A percentile compares a stretch with the other conserved stretches of the same genome.
Conservation (phyloP, 2,329 filamentous ascomycete species). For the Dothideomycetes sp. region DNA sequence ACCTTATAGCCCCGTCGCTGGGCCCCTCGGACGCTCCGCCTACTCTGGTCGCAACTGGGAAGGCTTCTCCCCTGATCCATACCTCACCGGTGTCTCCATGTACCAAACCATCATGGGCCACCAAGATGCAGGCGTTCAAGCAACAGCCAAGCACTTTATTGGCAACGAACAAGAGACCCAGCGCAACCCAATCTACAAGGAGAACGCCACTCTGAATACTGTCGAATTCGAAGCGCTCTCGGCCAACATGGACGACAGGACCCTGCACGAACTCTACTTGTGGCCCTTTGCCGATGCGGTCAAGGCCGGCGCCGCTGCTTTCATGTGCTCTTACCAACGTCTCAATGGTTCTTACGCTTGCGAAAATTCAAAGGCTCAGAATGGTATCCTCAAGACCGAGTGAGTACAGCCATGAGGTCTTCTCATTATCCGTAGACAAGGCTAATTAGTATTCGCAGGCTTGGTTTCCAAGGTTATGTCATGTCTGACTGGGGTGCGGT, state of each 20-base stretch:
- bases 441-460: too few species aligned
- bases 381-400: conserved; percentile 62
- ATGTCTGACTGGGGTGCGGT: conserved; percentile 49
- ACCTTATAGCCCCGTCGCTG: conserved; percentile 55
- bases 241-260: conserved; percentile 25
- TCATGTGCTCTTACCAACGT: conserved; percentile 34
- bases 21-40: conserved; percentile 62
- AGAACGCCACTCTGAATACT: too few species aligned
- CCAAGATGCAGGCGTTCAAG: conserved; percentile 46
- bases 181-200: conserved; percentile 14
- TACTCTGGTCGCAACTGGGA: conserved; percentile 71
- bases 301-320: conserved; percentile 21
- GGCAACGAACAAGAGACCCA: conserved; percentile 16
- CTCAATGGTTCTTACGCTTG: conserved; percentile 55
- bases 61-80: conserved; percentile 62
- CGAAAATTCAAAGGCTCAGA: conserved; percentile 54
- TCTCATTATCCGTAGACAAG: too few species aligned
- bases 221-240: conserved; percentile 27
- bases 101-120: conserved; percentile 46
- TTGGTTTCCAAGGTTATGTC: conserved; percentile 49
- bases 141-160: conserved; percentile 34
- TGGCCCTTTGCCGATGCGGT: conserved; percentile 46
- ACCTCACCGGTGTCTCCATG: conserved; percentile 48
- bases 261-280: conserved; percentile 26
- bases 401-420: too few species aligned